These are phyloP conservation scores for Verticillium longisporum DNA, from an alignment of 2,329 filamentous ascomycete genomes.

Conservation along the genomic window DNA sequence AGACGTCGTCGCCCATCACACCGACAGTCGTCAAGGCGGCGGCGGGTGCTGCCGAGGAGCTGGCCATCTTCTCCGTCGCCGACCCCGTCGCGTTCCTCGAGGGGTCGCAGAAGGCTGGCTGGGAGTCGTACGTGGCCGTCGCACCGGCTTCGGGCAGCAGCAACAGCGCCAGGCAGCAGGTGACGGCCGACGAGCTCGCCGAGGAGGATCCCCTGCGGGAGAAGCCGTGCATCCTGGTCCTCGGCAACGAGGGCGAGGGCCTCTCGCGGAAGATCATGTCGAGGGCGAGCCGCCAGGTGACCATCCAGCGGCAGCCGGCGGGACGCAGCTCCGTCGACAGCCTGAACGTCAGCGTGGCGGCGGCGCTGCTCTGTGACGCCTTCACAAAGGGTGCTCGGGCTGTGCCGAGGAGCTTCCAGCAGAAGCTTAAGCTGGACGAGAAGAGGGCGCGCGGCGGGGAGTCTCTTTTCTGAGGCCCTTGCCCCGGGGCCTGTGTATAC, in stretches of 20 bases:
- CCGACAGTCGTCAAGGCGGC: constrained; percentile 80
- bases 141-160: constrained; percentile 29
- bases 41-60: constrained; percentile 75
- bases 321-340: constrained; percentile 65
- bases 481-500: not conserved
- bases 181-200: constrained; percentile 44
- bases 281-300: constrained; percentile 57
- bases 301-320: constrained; percentile 49
- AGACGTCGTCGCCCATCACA: constrained; percentile 67
- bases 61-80: constrained; percentile 65
- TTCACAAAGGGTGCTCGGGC: constrained; percentile 44
- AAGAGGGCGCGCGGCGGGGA: constrained; percentile 15
- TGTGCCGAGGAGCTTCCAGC: constrained; percentile 18
- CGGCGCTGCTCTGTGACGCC: constrained; percentile 65
- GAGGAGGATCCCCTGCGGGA: constrained; percentile 43
- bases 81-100: constrained; percentile 65
- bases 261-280: constrained; percentile 57
- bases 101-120: constrained; percentile 62
- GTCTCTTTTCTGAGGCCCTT: constrained; percentile 5
- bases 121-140: constrained; percentile 77
- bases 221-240: constrained; percentile 68
- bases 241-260: constrained; percentile 77
- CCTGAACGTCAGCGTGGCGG: constrained; percentile 87
- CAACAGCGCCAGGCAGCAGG: constrained; percentile 22
- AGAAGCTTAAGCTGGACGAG: constrained; percentile 27